Evolutionary conservation across 2,329 filamentous ascomycete genomes (phyloP).

Genomic region (Aspergillus neotritici): DNA sequence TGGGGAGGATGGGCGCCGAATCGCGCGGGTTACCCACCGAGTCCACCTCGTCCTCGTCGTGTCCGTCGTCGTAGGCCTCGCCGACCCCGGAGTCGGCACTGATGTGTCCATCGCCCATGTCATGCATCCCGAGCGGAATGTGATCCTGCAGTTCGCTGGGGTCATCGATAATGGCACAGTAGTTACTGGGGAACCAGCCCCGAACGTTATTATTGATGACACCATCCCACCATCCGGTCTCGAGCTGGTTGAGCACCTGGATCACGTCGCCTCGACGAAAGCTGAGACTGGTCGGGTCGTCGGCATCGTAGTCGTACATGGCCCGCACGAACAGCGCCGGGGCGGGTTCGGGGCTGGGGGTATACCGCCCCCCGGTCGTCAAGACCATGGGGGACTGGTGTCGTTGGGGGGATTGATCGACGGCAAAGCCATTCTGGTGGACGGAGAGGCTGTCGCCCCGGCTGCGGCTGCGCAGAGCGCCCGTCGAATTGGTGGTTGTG

Average conservation of each 20-base stretch:
- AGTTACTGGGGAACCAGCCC: conserved; percentile 99
- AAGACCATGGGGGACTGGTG: conserved; percentile 28
- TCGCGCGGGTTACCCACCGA: conserved; percentile 63
- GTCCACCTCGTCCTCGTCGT: conserved; percentile 63
- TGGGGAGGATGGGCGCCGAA: conserved; percentile 55
- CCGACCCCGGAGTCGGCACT: conserved; percentile 49
- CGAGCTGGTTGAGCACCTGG: conserved; percentile 94
- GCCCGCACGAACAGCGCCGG: conserved; percentile 79
- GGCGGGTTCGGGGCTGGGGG: conserved; percentile 37
- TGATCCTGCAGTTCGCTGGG: conserved; percentile 64
- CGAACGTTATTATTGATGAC: conserved; percentile 85
- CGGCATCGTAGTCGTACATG: conserved; percentile 95
- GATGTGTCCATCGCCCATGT: conserved; percentile 49
- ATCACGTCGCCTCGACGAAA: conserved; percentile 97
- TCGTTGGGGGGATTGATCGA: conserved; percentile 20
- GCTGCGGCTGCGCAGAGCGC: conserved; percentile 24
- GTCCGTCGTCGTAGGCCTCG: conserved; percentile 58
- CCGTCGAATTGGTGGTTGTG: conserved; percentile 24
- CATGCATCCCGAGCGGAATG: conserved; percentile 30
- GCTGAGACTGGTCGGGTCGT: conserved; percentile 93
- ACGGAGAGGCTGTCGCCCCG: conserved; percentile 29
- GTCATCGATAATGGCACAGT: conserved; percentile 79
- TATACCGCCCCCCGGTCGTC: conserved; percentile 24
- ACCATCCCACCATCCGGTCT: conserved; percentile 99
- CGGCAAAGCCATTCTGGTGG: conserved; percentile 14